Conservation (phyloP, 306 rosid species). For the Casuarina equisetifolia region DNA sequence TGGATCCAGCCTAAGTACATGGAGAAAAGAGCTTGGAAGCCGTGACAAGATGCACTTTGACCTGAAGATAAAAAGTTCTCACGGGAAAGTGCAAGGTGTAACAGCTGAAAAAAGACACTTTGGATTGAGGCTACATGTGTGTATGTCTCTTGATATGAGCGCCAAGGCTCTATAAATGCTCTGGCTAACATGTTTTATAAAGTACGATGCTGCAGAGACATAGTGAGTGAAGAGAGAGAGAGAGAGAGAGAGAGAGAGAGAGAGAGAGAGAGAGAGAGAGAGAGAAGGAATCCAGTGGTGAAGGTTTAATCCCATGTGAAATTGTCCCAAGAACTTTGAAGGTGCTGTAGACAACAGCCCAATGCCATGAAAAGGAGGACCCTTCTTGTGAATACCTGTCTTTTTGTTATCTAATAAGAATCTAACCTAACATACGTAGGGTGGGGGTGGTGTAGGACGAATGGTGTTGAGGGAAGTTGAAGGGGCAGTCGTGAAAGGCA, state of each 20-base stretch:
- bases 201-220: slow-evolving; percentile 1
- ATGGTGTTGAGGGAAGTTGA: slow-evolving; percentile 2
- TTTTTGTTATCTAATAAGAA: slow-evolving; percentile 51
- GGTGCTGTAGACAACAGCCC: slow-evolving; percentile 28
- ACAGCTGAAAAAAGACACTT: slow-evolving; percentile 5
- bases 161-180: slow-evolving; percentile 15
- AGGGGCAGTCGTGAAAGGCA: slow-evolving; percentile 36
- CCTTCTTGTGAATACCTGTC: slow-evolving; percentile 44
- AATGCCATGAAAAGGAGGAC: slow-evolving; percentile 37
- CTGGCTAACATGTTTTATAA: slow-evolving; percentile 19
- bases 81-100: slow-evolving; percentile 22
- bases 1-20: too few relatives aligned
- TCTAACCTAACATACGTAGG: slow-evolving; percentile 34
- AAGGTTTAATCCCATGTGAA: slow-evolving; percentile 49
- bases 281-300: slow-evolving; percentile 22
- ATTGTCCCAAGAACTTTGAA: slow-evolving; percentile 36
- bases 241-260: slow-evolving; percentile 28
- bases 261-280: slow-evolving; percentile 18
- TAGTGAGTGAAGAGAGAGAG: background rate
- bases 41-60: slow-evolving; percentile 12
- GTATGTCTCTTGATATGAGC: slow-evolving; percentile 3
- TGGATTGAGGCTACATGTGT: slow-evolving; percentile 20
- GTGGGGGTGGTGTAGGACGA: slow-evolving; percentile 22
- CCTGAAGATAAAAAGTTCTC: slow-evolving; percentile 15
- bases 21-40: background rate